phyloP scores from a whole-genome alignment of 768 basidiomycete species.

The Leucogyrophana mollusca region DNA sequence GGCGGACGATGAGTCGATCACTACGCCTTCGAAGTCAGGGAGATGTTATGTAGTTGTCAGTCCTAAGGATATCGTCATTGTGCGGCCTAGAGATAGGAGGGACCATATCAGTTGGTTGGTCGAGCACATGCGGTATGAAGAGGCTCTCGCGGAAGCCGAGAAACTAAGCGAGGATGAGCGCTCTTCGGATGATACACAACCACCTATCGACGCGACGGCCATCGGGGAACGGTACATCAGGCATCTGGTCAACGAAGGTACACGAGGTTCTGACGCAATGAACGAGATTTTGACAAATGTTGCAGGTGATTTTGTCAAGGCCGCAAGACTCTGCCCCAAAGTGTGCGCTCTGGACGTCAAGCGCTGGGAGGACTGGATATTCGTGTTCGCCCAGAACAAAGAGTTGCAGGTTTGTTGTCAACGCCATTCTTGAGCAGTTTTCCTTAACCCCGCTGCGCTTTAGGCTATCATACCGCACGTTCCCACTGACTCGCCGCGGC shows the following conservation, averaged over 20 bases:
- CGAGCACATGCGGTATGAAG: constrained; percentile 81
- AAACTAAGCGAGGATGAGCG: constrained; percentile 38
- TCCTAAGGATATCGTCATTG: constrained; percentile 84
- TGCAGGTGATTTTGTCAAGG: constrained; percentile 66
- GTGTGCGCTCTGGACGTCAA: constrained; percentile 78
- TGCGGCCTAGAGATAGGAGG: constrained; percentile 80
- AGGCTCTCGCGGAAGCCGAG: constrained; percentile 84
- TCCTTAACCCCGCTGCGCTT: constrained; percentile 1
- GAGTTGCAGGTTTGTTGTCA: constrained; percentile 64
- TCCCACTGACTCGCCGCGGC: constrained; percentile 77
- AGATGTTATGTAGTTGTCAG: constrained; percentile 81
- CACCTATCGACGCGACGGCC: constrained; percentile 51
- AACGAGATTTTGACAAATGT: neutral
- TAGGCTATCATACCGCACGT: constrained; percentile 88
- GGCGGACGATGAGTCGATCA: constrained; percentile 20
- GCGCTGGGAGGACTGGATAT: constrained; percentile 97
- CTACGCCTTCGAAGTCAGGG: constrained; percentile 25
- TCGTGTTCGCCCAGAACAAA: constrained; percentile 78
- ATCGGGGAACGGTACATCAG: constrained; percentile 89
- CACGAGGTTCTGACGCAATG: constrained; percentile 12
- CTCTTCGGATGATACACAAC: constrained; percentile 31
- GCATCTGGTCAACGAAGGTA: constrained; percentile 81
- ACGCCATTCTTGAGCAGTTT: neutral
- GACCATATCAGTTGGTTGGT: constrained; percentile 95
- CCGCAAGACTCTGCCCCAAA: constrained; percentile 80